Evolutionary conservation across 2,329 filamentous ascomycete species (phyloP).

Genomic region (Cytospora paraplurivora): DNA sequence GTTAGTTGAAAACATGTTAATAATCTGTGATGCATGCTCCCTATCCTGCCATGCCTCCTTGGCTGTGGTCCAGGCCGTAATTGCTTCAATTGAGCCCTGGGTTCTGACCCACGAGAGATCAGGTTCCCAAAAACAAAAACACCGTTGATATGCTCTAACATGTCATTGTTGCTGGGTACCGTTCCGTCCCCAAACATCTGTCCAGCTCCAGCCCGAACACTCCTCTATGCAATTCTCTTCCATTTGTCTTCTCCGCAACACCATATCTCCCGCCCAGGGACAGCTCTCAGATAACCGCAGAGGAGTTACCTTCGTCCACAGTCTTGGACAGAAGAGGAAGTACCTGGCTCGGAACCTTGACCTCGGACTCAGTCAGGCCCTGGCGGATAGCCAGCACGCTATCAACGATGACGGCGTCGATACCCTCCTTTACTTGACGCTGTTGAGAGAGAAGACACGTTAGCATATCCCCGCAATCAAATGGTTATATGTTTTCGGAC

Average conservation of each 20-base stretch:
- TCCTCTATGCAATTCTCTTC: background rate
- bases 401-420: constrained; percentile 97
- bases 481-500: background rate
- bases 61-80: too few relatives aligned
- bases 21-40: too few relatives aligned
- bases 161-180: too few relatives aligned
- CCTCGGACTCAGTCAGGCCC: constrained; percentile 64
- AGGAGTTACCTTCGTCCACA: constrained; percentile 6
- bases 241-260: constrained; percentile 7
- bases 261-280: constrained; percentile 17
- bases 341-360: constrained; percentile 7
- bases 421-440: constrained; percentile 90
- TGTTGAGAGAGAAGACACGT: constrained; percentile 41
- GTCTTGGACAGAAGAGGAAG: background rate
- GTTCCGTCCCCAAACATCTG: too few relatives aligned
- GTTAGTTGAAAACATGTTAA: too few relatives aligned
- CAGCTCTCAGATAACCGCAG: constrained; percentile 5
- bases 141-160: too few relatives aligned
- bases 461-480: background rate
- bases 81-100: too few relatives aligned
- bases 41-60: too few relatives aligned
- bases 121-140: too few relatives aligned
- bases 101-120: too few relatives aligned
- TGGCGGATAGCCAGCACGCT: constrained; percentile 91
- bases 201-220: too few relatives aligned